phyloP scores from a whole-genome alignment of 2,329 filamentous ascomycete genomes.

The Xylaria sp. region DNA sequence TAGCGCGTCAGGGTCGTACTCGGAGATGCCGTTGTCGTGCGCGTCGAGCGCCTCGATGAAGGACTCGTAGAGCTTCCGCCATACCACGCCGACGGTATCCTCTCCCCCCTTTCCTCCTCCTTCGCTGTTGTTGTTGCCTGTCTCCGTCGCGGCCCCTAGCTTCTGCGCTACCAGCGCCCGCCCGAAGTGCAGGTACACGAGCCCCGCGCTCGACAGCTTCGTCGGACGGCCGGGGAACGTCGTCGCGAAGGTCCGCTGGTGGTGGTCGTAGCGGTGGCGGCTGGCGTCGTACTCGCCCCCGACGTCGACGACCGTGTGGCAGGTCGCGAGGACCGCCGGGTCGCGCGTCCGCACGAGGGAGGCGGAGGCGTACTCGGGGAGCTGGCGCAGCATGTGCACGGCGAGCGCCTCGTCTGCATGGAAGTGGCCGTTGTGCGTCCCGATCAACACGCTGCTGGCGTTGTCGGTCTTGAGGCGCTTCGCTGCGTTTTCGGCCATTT shows the following conservation, averaged over 20 bases:
- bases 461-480: slow-evolving; percentile 83
- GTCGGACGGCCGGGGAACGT: slow-evolving; percentile 86
- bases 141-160: slow-evolving; percentile 53
- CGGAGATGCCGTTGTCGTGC: slow-evolving; percentile 93
- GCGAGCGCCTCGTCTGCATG: slow-evolving; percentile 98
- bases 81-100: slow-evolving; percentile 78
- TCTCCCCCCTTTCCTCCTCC: slow-evolving; percentile 59
- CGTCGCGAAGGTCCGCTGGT: slow-evolving; percentile 89
- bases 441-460: slow-evolving; percentile 69
- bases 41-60: slow-evolving; percentile 97
- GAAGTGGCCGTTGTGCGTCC: slow-evolving; percentile 98
- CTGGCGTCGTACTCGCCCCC: slow-evolving; percentile 88
- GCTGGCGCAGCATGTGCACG: slow-evolving; percentile 91
- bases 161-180: slow-evolving; percentile 77
- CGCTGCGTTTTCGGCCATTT: slow-evolving; percentile 75
- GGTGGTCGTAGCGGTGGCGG: slow-evolving; percentile 89
- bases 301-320: slow-evolving; percentile 98
- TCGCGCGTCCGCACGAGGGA: slow-evolving; percentile 89
- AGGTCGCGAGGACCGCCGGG: slow-evolving; percentile 77
- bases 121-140: not conserved
- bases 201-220: slow-evolving; percentile 91
- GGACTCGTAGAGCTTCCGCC: slow-evolving; percentile 88
- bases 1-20: slow-evolving; percentile 78
- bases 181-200: slow-evolving; percentile 97
- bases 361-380: slow-evolving; percentile 81